Evolutionary conservation across 768 basidiomycete genomes (phyloP).

Genomic region (Tephrocybe sp.): DNA sequence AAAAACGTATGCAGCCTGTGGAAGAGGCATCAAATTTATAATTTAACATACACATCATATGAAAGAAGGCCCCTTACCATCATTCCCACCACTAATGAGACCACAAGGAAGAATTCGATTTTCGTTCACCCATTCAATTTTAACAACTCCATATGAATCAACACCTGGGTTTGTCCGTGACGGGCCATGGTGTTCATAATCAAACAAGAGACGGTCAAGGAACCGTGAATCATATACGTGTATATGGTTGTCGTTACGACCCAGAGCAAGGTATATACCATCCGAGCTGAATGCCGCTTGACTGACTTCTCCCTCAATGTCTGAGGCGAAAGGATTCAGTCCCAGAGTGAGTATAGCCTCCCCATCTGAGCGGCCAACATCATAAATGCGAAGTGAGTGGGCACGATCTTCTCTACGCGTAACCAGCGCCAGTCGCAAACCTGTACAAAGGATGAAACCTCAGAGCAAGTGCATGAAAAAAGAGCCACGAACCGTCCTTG

Average conservation of each 20-base stretch:
- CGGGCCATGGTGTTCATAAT: conserved; percentile 42
- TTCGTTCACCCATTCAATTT: conserved; percentile 51
- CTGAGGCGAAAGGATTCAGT: conserved; percentile 32
- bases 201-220: conserved; percentile 41
- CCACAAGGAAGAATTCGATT: conserved; percentile 33
- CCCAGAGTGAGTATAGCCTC: conserved; percentile 25
- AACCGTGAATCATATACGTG: conserved; percentile 66
- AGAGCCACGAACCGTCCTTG: conserved; percentile 35
- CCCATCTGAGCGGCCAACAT: conserved; percentile 34
- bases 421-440: conserved; percentile 28
- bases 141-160: conserved; percentile 46
- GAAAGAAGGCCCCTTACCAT: conserved; percentile 41
- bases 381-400: conserved; percentile 49
- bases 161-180: conserved; percentile 28
- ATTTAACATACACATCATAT: neutral
- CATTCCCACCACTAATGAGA: conserved; percentile 59
- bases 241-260: conserved; percentile 52
- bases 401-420: conserved; percentile 25
- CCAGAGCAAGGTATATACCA: conserved; percentile 56
- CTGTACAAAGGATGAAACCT: conserved; percentile 16
- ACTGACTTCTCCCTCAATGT: conserved; percentile 43
- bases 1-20: conserved; percentile 67
- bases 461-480: neutral
- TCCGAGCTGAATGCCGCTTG: conserved; percentile 56
- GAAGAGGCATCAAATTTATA: conserved; percentile 5